Evolutionary conservation across 768 basidiomycete species (phyloP), one percentile per base, ranked within the genome.

Genomic region (Suillus sp.): DNA sequence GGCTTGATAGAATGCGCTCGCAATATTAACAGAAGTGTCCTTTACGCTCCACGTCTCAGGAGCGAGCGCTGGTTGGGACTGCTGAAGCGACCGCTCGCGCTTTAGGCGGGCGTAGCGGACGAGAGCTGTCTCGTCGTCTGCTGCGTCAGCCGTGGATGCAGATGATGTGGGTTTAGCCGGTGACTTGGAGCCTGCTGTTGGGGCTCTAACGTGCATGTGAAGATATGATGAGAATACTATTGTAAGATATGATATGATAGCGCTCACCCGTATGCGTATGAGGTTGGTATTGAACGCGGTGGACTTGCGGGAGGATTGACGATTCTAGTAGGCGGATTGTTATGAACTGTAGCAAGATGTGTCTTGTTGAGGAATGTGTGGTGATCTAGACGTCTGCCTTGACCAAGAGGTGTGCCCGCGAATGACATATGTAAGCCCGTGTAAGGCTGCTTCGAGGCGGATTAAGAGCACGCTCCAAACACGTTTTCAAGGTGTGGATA

Each of bases 11-110:
- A 95, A 91, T 35, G 93, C 93, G 69, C 85, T 84, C 11, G 92
- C 93, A 70, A 93, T 89, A 75, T 92, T 91, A 58, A 95, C 93
- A 22, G 92, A 89, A 51, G 93, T 95, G 75, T 92, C 91, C 70
- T 90, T 90, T 64, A 92, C 85, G 63, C 74, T 72, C 89, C 89
- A 91, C 81, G 81, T 86, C 69, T 86, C 83, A 47, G 92, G 91
- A 59, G 87, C 80, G 65, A 77, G 72, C 16, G 75, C 68, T 56
- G 43, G 48, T 62, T 51, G 53, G 22, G 51, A 59, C 62, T 63
- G 55, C 37, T 70, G 71, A 62, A 67, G 62, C 42, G 74, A 66
- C 64, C 79, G 78, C 62, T 82, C 78, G 66, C 76, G 79, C 64
- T 83, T 83, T 35, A 81, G 74, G 45, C 78, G 82, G 38, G 82